These are phyloP conservation scores for Fragilaria radians DNA, from an alignment of 108 stramenopile genomes.

Conservation along the genomic window DNA sequence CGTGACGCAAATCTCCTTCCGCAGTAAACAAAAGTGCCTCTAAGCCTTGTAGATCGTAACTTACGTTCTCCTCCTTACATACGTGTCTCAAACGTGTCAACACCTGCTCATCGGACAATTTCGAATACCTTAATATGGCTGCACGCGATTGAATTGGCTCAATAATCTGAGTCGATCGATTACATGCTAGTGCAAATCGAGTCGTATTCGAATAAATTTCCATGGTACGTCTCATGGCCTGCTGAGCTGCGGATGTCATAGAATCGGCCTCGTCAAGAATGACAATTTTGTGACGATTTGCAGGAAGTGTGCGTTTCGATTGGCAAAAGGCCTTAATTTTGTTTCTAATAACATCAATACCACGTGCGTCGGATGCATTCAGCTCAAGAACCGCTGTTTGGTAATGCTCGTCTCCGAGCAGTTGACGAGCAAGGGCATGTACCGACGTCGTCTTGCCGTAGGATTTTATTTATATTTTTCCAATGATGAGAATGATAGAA, in stretches of 20 bases:
- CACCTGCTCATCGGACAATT: constrained; percentile 88
- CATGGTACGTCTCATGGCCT: constrained; percentile 96
- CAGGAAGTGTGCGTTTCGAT: constrained; percentile 82
- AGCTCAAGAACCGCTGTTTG: constrained; percentile 78
- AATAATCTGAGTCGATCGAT: constrained; percentile 95
- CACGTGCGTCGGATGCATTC: constrained; percentile 97
- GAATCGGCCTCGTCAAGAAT: constrained; percentile 98
- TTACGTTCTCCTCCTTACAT: constrained; percentile 80
- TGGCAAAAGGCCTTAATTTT: constrained; percentile 98
- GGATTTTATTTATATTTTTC: not conserved
- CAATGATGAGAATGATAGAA: constrained; percentile 7
- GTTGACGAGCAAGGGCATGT: constrained; percentile 82
- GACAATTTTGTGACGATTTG: constrained; percentile 93
- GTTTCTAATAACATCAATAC: constrained; percentile 96
- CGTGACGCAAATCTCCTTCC: constrained; percentile 99
- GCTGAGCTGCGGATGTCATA: constrained; percentile 98
- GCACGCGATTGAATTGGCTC: constrained; percentile 99
- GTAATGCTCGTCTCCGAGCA: constrained; percentile 70
- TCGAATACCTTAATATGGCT: constrained; percentile 93
- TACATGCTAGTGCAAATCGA: constrained; percentile 98
- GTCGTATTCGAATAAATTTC: constrained; percentile 96
- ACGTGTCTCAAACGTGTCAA: constrained; percentile 83
- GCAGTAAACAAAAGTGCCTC: constrained; percentile 98
- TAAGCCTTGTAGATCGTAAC: constrained; percentile 80
- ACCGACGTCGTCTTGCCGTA: constrained; percentile 73